phyloP scores from a whole-genome alignment of 305 asterid species.

The Fraxinus nigra region DNA sequence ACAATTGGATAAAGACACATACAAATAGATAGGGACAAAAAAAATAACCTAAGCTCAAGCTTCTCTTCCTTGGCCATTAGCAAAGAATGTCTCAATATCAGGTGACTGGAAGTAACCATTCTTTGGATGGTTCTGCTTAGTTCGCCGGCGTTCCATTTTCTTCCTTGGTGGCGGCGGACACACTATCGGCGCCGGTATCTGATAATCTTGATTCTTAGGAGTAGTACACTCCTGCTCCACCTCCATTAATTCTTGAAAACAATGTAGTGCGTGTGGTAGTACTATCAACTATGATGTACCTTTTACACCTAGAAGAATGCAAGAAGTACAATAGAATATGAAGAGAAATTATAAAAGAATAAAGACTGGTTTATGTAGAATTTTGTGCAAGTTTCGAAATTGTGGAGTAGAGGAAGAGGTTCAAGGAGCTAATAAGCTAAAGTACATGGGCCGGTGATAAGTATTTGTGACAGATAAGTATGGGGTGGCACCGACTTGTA shows the following conservation, averaged over 20 bases:
- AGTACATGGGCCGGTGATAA: not conserved
- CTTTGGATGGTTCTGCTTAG: slow-evolving; percentile 41
- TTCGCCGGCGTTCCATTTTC: slow-evolving; percentile 26
- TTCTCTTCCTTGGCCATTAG: slow-evolving; percentile 22
- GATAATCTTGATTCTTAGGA: slow-evolving; percentile 54
- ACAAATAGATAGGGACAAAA: not conserved
- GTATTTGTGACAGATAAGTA: slow-evolving; percentile 42
- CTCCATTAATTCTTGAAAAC: slow-evolving; percentile 30
- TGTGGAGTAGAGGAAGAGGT: not conserved
- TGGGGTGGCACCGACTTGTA: slow-evolving; percentile 55
- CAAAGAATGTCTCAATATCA: slow-evolving; percentile 54
- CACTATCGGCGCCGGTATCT: slow-evolving; percentile 39
- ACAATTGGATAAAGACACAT: not conserved
- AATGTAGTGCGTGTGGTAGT: not conserved
- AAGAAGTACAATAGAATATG: not conserved
- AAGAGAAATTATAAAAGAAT: slow-evolving; percentile 3
- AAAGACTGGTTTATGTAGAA: slow-evolving; percentile 15
- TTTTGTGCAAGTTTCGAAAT: not conserved
- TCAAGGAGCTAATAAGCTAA: not conserved
- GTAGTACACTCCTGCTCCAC: slow-evolving; percentile 67
- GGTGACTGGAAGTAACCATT: slow-evolving; percentile 56
- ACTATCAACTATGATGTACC: not conserved
- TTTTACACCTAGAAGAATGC: not conserved
- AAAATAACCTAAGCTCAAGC: slow-evolving; percentile 32
- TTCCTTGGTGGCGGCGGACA: slow-evolving; percentile 79